These are phyloP conservation scores for Graphilbum ipis-grandicollis DNA, from an alignment of 2,329 filamentous ascomycete species.

Conservation along the genomic window DNA sequence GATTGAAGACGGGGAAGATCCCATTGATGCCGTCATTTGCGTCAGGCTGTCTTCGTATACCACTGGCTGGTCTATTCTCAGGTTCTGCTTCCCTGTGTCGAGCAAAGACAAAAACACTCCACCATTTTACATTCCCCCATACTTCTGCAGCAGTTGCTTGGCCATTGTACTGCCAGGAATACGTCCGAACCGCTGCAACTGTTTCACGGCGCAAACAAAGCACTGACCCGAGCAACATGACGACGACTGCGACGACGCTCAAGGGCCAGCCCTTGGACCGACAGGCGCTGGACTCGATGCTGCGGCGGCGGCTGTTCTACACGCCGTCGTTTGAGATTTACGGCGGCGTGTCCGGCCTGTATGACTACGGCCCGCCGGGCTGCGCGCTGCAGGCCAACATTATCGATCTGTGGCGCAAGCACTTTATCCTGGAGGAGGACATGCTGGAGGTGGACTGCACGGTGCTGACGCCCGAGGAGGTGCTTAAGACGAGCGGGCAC, in stretches of 20 bases:
- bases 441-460: slow-evolving; percentile 94
- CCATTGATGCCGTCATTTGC: slow-evolving; percentile 7
- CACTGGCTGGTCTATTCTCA: slow-evolving; percentile 4
- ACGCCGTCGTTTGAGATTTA: slow-evolving; percentile 95
- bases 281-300: slow-evolving; percentile 61
- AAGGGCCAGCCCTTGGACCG: slow-evolving; percentile 85
- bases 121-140: too few species aligned
- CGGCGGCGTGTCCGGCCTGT: slow-evolving; percentile 72
- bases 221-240: slow-evolving; percentile 1
- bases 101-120: too few species aligned
- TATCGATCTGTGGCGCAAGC: slow-evolving; percentile 77
- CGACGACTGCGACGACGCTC: slow-evolving; percentile 44
- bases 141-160: too few species aligned
- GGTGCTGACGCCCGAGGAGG: slow-evolving; percentile 80
- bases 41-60: neutral
- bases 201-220: neutral
- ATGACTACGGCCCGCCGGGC: slow-evolving; percentile 84
- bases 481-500: slow-evolving; percentile 90
- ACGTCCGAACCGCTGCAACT: too few species aligned
- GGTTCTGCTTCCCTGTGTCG: neutral
- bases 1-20: too few species aligned
- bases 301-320: slow-evolving; percentile 82
- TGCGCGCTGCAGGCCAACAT: slow-evolving; percentile 77
- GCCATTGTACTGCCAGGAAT: too few species aligned
- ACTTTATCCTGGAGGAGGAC: slow-evolving; percentile 84